Percentiles rank a stretch among this genome's conserved stretches.
Evolutionary conservation across 768 basidiomycete species (phyloP).

Genomic region (Butyriboletus loyo): DNA sequence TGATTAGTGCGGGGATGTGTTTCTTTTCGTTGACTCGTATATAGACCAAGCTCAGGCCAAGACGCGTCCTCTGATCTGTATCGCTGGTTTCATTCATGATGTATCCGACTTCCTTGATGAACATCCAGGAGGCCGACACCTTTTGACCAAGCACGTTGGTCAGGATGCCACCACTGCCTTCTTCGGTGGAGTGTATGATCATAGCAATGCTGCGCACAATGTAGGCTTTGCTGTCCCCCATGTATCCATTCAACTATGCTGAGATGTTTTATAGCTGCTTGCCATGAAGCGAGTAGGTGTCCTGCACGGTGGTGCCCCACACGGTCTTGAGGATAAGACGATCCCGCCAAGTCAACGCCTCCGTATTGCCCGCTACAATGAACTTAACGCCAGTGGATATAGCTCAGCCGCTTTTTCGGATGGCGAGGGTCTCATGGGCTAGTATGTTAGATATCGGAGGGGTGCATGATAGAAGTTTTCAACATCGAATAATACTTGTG

Average conservation of each 20-base stretch:
- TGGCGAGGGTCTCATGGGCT: constrained; percentile 50
- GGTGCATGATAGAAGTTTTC: constrained; percentile 5
- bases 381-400: constrained; percentile 46
- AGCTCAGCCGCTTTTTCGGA: constrained; percentile 59
- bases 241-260: neutral
- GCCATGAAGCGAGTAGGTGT: constrained; percentile 58
- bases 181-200: constrained; percentile 89
- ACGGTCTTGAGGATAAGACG: constrained; percentile 55
- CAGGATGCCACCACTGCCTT: constrained; percentile 92
- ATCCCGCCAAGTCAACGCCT: constrained; percentile 74
- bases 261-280: constrained; percentile 19
- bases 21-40: constrained; percentile 1
- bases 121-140: constrained; percentile 87
- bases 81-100: constrained; percentile 94
- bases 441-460: neutral
- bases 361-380: constrained; percentile 63
- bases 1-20: constrained; percentile 1
- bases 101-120: constrained; percentile 81
- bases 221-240: constrained; percentile 35
- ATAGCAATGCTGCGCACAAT: constrained; percentile 87
- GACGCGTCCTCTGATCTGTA: constrained; percentile 77
- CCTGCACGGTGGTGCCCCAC: constrained; percentile 50
- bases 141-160: constrained; percentile 81
- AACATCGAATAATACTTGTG: constrained; percentile 2
- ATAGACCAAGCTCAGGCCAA: constrained; percentile 75